Conservation (phyloP, 139 green algal species). For the Coelastrella sp. region DNA sequence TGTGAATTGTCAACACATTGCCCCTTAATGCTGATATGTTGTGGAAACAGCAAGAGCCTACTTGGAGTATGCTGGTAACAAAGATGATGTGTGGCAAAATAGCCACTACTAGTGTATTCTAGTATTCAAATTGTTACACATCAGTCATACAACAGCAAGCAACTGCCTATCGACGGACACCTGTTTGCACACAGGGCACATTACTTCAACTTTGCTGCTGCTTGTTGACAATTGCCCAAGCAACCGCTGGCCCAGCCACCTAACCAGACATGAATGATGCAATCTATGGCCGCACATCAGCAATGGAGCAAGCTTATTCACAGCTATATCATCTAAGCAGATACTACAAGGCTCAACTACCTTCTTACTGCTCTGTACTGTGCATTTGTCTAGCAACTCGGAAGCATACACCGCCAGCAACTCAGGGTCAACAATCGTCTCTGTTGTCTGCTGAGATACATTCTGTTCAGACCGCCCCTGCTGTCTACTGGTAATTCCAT, state of each 20-base stretch:
- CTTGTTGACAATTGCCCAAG: neutral
- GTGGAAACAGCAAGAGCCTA: neutral
- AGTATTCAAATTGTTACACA: too few relatives aligned
- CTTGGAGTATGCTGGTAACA: neutral
- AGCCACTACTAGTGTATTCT: too few relatives aligned
- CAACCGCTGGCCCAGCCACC: neutral
- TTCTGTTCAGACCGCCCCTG: neutral
- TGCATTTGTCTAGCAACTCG: slow-evolving; percentile 12
- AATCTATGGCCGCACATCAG: slow-evolving; percentile 19
- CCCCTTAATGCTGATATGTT: neutral
- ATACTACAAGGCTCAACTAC: slow-evolving; percentile 6
- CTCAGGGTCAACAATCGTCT: neutral
- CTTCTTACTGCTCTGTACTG: slow-evolving; percentile 32
- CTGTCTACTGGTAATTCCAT: too few relatives aligned
- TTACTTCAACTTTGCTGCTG: neutral
- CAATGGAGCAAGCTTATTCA: slow-evolving; percentile 12
- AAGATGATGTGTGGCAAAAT: neutral
- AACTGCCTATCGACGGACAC: neutral
- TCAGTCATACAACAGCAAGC: neutral
- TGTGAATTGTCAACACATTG: too few relatives aligned
- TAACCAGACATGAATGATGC: neutral
- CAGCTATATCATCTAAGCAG: slow-evolving; percentile 33
- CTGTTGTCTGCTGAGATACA: neutral
- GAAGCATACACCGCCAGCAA: neutral
- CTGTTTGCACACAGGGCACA: slow-evolving; percentile 29